These are phyloP conservation scores for Cornus controversa DNA, from an alignment of 148 eudicot genomes.

Conservation along the genomic window DNA sequence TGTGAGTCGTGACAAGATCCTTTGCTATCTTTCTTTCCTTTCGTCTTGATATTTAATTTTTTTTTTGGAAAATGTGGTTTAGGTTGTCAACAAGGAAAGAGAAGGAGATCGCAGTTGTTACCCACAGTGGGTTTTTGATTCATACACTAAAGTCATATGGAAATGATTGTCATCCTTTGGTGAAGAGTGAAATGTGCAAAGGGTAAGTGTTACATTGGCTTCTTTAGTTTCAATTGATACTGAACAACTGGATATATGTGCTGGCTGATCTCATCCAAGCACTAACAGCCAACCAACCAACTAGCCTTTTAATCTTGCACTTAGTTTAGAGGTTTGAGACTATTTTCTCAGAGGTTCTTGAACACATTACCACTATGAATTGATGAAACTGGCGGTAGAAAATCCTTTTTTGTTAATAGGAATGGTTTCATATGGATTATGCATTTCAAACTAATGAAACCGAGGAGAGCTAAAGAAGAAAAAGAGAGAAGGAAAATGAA, in stretches of 20 bases:
- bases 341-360: too few species aligned
- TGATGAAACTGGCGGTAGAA: too few species aligned
- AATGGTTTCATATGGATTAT: too few species aligned
- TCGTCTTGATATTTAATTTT: background rate
- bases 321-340: too few species aligned
- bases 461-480: too few species aligned
- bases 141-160: conserved; percentile 62
- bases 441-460: too few species aligned
- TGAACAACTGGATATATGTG: background rate
- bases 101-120: conserved; percentile 86
- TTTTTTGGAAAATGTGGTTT: background rate
- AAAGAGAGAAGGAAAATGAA: too few species aligned
- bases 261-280: background rate
- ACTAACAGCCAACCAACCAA: background rate
- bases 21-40: background rate
- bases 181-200: conserved; percentile 57
- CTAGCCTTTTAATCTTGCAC: background rate
- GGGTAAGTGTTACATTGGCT: conserved; percentile 45
- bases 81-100: conserved; percentile 87
- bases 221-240: background rate
- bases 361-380: too few species aligned
- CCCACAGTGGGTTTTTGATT: conserved; percentile 67
- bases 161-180: conserved; percentile 69
- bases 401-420: too few species aligned
- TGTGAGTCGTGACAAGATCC: background rate